Base-by-base conservation (phyloP, 108 stramenopile species). In the Epipyxis sp. region DNA sequence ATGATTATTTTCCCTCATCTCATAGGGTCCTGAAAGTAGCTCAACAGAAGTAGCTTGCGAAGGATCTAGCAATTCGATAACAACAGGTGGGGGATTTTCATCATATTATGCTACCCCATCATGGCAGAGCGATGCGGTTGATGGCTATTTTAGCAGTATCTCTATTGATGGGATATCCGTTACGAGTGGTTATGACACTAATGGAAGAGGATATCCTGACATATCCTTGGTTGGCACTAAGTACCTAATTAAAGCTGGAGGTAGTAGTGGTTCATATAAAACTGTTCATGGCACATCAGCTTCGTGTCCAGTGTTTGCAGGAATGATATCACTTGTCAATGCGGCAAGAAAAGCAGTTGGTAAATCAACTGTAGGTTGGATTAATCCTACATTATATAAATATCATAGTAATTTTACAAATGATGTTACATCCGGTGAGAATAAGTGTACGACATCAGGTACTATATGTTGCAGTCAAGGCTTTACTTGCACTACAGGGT, bases 151-250 rank as follows among this genome's bases (percentile, higher is more conserved):
- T 30, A 20, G 40, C 27, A 46, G 35, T 1, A 67, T 27, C 0
- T 39, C 20, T 20, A 0, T 0, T 27, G 77, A 58, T 35, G 39
- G 35, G 20, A n/a, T n/a, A n/a, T n/a, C n/a, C n/a, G 13, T 20
- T 20, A 20, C 46, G 13, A 50, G 46, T 50, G 46, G 46, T 6
- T 83, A 76, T 77, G 74, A 72, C 67, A 29, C 74, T n/a, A 79
- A 40, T 1, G 83, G 83, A 27, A 42, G 83, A 41, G 83, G 57
- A 0, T 81, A 62, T 54, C 83, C 83, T 0, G 83, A 84, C 77
- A 65, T 84, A n/a, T 58, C 83, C n/a, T 76, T 79, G 0, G 40
- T 58, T 16, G 80, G 59, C 42, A 72, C 59, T 6, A 58, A 44
- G 54, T 84, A 78, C 41, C 25, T 79, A 37, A 44, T 77, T 20